These are phyloP conservation scores for Chlorella sp. DNA, from an alignment of 139 green algal genomes.

Conservation along the genomic window DNA sequence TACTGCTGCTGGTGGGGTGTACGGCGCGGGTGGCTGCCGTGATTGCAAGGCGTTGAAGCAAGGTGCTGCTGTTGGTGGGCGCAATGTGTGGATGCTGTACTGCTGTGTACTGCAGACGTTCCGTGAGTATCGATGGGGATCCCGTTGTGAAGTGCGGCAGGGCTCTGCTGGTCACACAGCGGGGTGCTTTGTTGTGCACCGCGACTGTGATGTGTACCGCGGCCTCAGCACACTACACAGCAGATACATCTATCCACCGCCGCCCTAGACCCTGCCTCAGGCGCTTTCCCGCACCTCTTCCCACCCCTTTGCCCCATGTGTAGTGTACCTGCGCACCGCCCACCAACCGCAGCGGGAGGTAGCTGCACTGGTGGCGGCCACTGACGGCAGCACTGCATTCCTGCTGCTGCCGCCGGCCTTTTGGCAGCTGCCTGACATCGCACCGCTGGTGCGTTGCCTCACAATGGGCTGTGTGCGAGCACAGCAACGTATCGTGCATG, in stretches of 20 bases:
- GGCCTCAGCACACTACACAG: not conserved
- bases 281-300: not conserved
- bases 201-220: too few species aligned
- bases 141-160: too few species aligned
- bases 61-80: too few species aligned
- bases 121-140: too few species aligned
- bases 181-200: not conserved
- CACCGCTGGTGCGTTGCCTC: not conserved
- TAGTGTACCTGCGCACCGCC: conserved; percentile 45
- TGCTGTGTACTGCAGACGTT: too few species aligned
- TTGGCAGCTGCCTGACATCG: not conserved
- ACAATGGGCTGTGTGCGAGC: not conserved
- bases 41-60: too few species aligned
- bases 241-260: too few species aligned
- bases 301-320: not conserved
- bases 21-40: too few species aligned
- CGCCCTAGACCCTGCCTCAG: not conserved
- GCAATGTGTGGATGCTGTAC: too few species aligned
- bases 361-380: conserved; percentile 7
- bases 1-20: too few species aligned
- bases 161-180: not conserved
- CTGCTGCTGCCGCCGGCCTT: conserved; percentile 33
- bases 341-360: not conserved
- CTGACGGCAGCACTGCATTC: not conserved
- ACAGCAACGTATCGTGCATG: too few species aligned